Evolutionary conservation across 768 basidiomycete species (phyloP).

Genomic region (Lyophyllum decastes): DNA sequence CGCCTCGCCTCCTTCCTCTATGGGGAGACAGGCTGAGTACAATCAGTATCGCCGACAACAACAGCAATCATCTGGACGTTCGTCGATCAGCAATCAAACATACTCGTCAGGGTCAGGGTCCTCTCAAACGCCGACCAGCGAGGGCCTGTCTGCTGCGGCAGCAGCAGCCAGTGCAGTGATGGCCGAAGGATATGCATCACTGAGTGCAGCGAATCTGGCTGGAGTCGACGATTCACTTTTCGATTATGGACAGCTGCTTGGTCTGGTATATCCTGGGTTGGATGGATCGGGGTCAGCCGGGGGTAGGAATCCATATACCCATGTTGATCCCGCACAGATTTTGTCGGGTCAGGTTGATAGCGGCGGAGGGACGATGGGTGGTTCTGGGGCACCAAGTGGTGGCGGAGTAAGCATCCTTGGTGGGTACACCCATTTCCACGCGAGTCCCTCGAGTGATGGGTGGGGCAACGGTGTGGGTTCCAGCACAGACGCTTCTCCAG

Average conservation of each 20-base stretch:
- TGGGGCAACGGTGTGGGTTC: constrained; percentile 72
- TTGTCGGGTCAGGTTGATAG: constrained; percentile 32
- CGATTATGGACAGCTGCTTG: constrained; percentile 68
- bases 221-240: constrained; percentile 56
- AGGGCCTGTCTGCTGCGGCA: constrained; percentile 65
- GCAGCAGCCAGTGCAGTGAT: constrained; percentile 68
- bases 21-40: constrained; percentile 17
- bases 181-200: constrained; percentile 72
- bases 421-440: constrained; percentile 56
- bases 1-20: constrained; percentile 25
- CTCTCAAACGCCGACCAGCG: constrained; percentile 29
- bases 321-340: constrained; percentile 95
- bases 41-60: constrained; percentile 14
- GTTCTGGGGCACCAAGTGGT: constrained; percentile 18
- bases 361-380: constrained; percentile 11
- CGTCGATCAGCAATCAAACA: constrained; percentile 20
- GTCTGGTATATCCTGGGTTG: constrained; percentile 60
- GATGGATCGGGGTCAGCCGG: constrained; percentile 40
- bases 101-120: constrained; percentile 30
- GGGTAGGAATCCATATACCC: constrained; percentile 57
- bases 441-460: constrained; percentile 81
- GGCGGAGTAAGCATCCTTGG: constrained; percentile 37
- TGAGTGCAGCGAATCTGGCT: constrained; percentile 54
- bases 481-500: constrained; percentile 75
- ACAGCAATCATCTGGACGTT: constrained; percentile 17